Percentiles rank a stretch among this genome's conserved stretches.
Conservation (phyloP, 495 filamentous ascomycete species). For the Podospora appendiculata region DNA sequence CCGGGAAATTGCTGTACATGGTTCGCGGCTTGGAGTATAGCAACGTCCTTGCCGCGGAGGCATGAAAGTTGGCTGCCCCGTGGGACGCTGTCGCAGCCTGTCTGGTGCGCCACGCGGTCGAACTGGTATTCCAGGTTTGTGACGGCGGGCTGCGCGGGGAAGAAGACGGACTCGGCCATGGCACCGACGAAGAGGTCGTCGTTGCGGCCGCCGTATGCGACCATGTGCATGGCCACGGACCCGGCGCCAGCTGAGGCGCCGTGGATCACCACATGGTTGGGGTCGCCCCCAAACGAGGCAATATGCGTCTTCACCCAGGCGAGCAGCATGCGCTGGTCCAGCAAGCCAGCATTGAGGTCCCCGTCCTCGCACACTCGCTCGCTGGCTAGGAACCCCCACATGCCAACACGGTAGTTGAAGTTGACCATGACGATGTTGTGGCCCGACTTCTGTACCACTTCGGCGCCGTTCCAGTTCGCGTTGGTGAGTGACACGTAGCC, state of each 20-base stretch:
- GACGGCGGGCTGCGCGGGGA: slow-evolving; percentile 32
- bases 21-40: slow-evolving; percentile 46
- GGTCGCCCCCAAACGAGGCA: slow-evolving; percentile 62
- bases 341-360: slow-evolving; percentile 62
- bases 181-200: slow-evolving; percentile 32
- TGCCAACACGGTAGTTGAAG: slow-evolving; percentile 69
- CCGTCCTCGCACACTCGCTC: slow-evolving; percentile 44
- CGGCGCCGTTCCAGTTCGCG: slow-evolving; percentile 57
- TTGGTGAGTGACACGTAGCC: slow-evolving; percentile 57
- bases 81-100: slow-evolving; percentile 14
- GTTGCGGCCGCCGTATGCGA: slow-evolving; percentile 44
- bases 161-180: slow-evolving; percentile 36
- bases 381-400: slow-evolving; percentile 66
- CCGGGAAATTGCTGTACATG: slow-evolving; percentile 35
- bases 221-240: slow-evolving; percentile 57
- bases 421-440: slow-evolving; percentile 60
- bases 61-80: slow-evolving; percentile 32
- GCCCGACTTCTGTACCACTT: slow-evolving; percentile 51
- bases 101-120: slow-evolving; percentile 19
- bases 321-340: slow-evolving; percentile 60
- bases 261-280: slow-evolving; percentile 60
- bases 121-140: slow-evolving; percentile 38
- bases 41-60: slow-evolving; percentile 39
- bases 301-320: slow-evolving; percentile 66
- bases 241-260: slow-evolving; percentile 67